phyloP scores from a whole-genome alignment of 495 filamentous ascomycete genomes.

The Neurospora sp. region DNA sequence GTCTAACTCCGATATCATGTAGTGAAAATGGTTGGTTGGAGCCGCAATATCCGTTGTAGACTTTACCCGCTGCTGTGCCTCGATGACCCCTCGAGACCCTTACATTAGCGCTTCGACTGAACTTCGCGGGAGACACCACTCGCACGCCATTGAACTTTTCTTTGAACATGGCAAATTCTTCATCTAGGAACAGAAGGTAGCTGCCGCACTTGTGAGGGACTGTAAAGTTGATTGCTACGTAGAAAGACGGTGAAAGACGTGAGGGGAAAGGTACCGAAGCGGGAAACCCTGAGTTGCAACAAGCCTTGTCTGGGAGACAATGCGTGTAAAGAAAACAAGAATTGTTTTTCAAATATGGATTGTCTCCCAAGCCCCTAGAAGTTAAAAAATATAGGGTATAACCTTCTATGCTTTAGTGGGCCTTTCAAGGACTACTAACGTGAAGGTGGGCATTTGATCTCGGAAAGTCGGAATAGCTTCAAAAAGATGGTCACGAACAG shows the following conservation, averaged over 20 bases:
- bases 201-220: background rate
- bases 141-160: background rate
- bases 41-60: background rate
- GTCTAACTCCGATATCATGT: background rate
- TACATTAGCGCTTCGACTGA: background rate
- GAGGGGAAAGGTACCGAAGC: too few species aligned
- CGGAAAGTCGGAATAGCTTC: too few species aligned
- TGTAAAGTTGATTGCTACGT: background rate
- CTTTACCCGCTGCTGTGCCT: background rate
- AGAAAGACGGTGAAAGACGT: background rate
- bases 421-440: too few species aligned
- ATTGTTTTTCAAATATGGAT: too few species aligned
- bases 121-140: background rate
- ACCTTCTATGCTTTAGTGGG: too few species aligned
- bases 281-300: too few species aligned
- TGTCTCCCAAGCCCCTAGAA: too few species aligned
- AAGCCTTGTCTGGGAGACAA: too few species aligned
- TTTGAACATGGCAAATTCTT: background rate
- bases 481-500: too few species aligned
- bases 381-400: too few species aligned
- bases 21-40: background rate
- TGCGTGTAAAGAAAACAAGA: too few species aligned
- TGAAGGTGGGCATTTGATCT: too few species aligned
- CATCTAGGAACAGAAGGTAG: background rate
- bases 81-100: background rate